A percentile compares a stretch with the other conserved stretches of the same genome.
phyloP scores from a whole-genome alignment of 768 basidiomycete genomes.

The Termitomyces sp. region DNA sequence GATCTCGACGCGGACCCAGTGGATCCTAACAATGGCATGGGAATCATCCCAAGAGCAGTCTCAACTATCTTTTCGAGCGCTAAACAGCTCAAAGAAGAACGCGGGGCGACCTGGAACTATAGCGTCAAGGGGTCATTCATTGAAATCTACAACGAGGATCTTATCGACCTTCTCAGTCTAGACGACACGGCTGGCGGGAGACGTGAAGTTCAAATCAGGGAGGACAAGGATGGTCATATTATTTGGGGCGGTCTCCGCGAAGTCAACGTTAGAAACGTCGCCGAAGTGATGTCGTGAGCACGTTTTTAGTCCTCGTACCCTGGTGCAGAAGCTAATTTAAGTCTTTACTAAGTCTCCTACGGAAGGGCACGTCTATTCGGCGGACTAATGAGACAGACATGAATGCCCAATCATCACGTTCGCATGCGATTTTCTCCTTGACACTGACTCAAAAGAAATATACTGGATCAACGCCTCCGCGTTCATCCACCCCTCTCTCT shows the following conservation, averaged over 20 bases:
- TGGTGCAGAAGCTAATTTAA: constrained; percentile 3
- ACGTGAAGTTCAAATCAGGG: constrained; percentile 91
- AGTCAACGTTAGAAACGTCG: constrained; percentile 75
- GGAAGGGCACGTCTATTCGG: constrained; percentile 84
- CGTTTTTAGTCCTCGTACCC: constrained; percentile 13
- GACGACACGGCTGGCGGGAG: constrained; percentile 62
- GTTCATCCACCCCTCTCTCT: constrained; percentile 75
- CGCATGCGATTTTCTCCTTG: constrained; percentile 98
- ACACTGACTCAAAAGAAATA: constrained; percentile 90
- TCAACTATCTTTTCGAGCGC: constrained; percentile 80
- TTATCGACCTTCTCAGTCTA: constrained; percentile 86
- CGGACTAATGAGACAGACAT: constrained; percentile 97
- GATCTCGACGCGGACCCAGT: constrained; percentile 84
- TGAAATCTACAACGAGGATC: constrained; percentile 98
- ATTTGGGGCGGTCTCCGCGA: constrained; percentile 96
- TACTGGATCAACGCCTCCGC: constrained; percentile 60
- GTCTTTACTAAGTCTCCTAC: constrained; percentile 57
- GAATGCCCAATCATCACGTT: constrained; percentile 97
- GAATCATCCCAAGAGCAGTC: constrained; percentile 93
- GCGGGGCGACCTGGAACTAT: constrained; percentile 71
- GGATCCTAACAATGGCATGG: constrained; percentile 82
- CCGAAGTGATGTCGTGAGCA: constrained; percentile 90
- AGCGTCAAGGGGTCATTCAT: constrained; percentile 88
- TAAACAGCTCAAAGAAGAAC: constrained; percentile 71
- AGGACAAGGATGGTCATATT: constrained; percentile 95